Conservation (phyloP, 129 eudicot genomes). For the Flaveria robusta region DNA sequence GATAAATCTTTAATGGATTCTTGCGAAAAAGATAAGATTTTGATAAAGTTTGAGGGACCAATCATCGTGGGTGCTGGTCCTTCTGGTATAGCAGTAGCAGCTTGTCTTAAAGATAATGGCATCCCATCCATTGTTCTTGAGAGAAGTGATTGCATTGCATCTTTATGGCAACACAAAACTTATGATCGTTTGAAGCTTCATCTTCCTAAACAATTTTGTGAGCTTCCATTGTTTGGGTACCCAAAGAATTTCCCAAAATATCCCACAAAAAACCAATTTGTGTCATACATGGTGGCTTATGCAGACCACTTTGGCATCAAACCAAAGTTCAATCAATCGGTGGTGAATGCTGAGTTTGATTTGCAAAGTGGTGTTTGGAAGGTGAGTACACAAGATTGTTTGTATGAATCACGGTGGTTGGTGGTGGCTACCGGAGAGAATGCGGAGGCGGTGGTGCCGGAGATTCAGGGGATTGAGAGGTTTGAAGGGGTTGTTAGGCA, state of each 20-base stretch:
- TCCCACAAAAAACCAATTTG: constrained; percentile 70
- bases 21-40: constrained; percentile 41
- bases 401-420: constrained; percentile 63
- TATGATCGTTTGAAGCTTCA: constrained; percentile 89
- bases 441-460: constrained; percentile 85
- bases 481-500: constrained; percentile 66
- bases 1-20: constrained; percentile 46
- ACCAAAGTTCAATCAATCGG: constrained; percentile 64
- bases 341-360: constrained; percentile 57
- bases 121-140: constrained; percentile 75
- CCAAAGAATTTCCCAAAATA: constrained; percentile 79
- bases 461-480: constrained; percentile 64
- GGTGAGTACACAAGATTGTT: constrained; percentile 53
- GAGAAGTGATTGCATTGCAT: constrained; percentile 81
- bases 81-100: constrained; percentile 85
- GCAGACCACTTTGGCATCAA: constrained; percentile 60
- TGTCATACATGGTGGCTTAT: constrained; percentile 77
- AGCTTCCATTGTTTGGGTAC: constrained; percentile 74
- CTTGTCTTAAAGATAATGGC: constrained; percentile 60
- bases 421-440: constrained; percentile 95
- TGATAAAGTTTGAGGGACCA: constrained; percentile 54
- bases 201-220: constrained; percentile 73
- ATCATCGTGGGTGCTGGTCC: constrained; percentile 94
- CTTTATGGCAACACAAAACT: constrained; percentile 90
- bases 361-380: constrained; percentile 49